Evolutionary conservation across 192 early-diverging fungal genomes (phyloP).

Genomic region (Dissophora ornata): DNA sequence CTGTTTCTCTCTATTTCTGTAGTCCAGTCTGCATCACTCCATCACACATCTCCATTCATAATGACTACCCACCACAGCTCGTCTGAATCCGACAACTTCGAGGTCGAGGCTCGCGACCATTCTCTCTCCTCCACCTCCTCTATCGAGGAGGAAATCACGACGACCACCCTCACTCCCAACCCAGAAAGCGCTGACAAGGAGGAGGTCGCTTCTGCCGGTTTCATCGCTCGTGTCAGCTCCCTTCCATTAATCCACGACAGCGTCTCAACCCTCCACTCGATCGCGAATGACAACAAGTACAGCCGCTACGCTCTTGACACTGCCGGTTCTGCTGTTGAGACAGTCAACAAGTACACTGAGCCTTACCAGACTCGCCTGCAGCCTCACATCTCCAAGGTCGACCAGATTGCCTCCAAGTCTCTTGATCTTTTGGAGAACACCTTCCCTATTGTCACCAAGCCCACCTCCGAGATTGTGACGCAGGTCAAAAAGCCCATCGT

Average conservation of each 20-base stretch:
- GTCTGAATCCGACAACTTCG: too few relatives aligned
- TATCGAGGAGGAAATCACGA: slow-evolving; percentile 54
- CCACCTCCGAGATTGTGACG: slow-evolving; percentile 69
- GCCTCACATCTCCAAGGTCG: slow-evolving; percentile 63
- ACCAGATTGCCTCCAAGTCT: slow-evolving; percentile 69
- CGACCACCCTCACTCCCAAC: slow-evolving; percentile 14
- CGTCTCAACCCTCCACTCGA: slow-evolving; percentile 41
- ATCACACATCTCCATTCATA: too few relatives aligned
- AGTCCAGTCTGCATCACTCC: too few relatives aligned
- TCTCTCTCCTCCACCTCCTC: slow-evolving; percentile 64
- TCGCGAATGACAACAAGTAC: slow-evolving; percentile 56
- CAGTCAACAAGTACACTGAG: slow-evolving; percentile 44
- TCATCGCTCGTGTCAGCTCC: slow-evolving; percentile 37
- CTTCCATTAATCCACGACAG: slow-evolving; percentile 30
- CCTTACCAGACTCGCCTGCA: slow-evolving; percentile 61
- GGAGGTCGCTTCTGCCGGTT: slow-evolving; percentile 11
- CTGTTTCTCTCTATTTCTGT: too few relatives aligned
- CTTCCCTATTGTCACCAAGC: slow-evolving; percentile 70
- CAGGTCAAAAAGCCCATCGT: slow-evolving; percentile 61
- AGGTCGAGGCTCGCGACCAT: too few relatives aligned
- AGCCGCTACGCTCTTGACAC: slow-evolving; percentile 32
- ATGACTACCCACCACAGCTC: too few relatives aligned
- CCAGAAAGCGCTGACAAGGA: neutral
- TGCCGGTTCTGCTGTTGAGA: slow-evolving; percentile 32
- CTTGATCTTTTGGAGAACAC: slow-evolving; percentile 70